Evolutionary conservation across 352 stramenopile species (phyloP), one percentile per base, ranked within the genome.

Genomic region (Globisporangium parvum): DNA sequence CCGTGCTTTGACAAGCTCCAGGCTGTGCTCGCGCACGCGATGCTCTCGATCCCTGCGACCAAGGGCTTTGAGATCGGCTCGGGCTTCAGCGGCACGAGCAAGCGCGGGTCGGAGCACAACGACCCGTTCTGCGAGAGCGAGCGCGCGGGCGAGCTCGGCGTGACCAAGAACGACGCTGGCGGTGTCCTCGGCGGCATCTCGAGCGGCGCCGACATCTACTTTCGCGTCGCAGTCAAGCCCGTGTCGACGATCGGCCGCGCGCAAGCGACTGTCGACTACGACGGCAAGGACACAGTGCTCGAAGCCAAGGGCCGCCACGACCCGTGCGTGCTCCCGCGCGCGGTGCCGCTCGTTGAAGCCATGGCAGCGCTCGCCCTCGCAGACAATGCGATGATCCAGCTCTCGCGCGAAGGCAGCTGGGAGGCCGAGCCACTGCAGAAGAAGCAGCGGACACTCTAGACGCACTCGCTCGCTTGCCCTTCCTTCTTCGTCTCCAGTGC

Each of bases 1-100:
- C 97, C 97, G 18, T 98, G 98, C 55, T 99, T 99, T 73, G 97
- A 99, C 80, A 99, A 99, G 81, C 81, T 99, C 35, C 96, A 99
- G 69, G 97, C 97, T 17, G 83, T 98, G 55, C 75, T 99, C 40
- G 97, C 97, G 33, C 98, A 99, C 75, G 97, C 96, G 33, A 99
- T 98, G 80, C 93, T 99, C 71, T 99, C 95, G 33, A 97, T 99
- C 63, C 97, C 97, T 23, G 97, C 97, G 37, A 98, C 96, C 53
- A 99, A 99, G 80, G 97, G 97, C 33, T 99, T 99, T 67, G 96
- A 99, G 77, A 98, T 98, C 53, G 91, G 95, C 57, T 93, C 79
- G 35, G 85, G 82, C 39, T 99, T 99, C 73, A 85, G 72, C 8
- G 96, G 97, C 52, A 99, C 96, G 26, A 81, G 96, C 54, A 90